A percentile compares a stretch with the other conserved stretches of the same genome.
These are phyloP conservation scores for Tetrapisispora phaffii DNA, from an alignment of 805 yeast genomes.

Conservation along the genomic window DNA sequence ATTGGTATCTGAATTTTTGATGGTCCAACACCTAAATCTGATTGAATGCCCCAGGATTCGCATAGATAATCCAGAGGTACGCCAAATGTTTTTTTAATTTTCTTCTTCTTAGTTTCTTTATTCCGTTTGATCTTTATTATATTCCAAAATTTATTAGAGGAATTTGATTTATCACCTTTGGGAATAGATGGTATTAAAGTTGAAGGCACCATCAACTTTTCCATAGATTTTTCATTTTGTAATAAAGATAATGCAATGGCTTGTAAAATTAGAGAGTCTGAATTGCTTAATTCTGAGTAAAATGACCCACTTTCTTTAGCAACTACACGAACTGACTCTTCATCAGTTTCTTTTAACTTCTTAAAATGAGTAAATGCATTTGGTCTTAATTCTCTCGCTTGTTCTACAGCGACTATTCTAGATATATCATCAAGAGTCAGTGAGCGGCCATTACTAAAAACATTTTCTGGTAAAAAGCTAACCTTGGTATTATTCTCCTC, in stretches of 20 bases:
- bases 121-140: slow-evolving; percentile 23
- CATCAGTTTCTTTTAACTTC: slow-evolving; percentile 25
- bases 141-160: slow-evolving; percentile 20
- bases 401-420: slow-evolving; percentile 92
- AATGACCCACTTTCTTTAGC: slow-evolving; percentile 34
- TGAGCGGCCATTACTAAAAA: slow-evolving; percentile 71
- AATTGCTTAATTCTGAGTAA: slow-evolving; percentile 42
- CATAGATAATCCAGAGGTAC: slow-evolving; percentile 61
- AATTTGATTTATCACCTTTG: neutral
- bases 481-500: slow-evolving; percentile 25
- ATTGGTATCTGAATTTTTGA: slow-evolving; percentile 71
- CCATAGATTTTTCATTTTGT: slow-evolving; percentile 13
- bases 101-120: slow-evolving; percentile 19
- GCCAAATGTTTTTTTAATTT: slow-evolving; percentile 55
- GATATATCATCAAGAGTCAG: slow-evolving; percentile 94
- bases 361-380: slow-evolving; percentile 83
- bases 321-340: slow-evolving; percentile 11
- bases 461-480: slow-evolving; percentile 40
- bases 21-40: slow-evolving; percentile 79
- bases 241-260: slow-evolving; percentile 36
- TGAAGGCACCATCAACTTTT: slow-evolving; percentile 2
- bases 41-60: slow-evolving; percentile 65
- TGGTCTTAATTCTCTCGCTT: slow-evolving; percentile 86
- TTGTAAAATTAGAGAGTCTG: slow-evolving; percentile 46
- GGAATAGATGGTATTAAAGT: slow-evolving; percentile 2